These are phyloP conservation scores for Sarocladiaceae sp. DNA, from an alignment of 2,329 filamentous ascomycete genomes.

Conservation along the genomic window DNA sequence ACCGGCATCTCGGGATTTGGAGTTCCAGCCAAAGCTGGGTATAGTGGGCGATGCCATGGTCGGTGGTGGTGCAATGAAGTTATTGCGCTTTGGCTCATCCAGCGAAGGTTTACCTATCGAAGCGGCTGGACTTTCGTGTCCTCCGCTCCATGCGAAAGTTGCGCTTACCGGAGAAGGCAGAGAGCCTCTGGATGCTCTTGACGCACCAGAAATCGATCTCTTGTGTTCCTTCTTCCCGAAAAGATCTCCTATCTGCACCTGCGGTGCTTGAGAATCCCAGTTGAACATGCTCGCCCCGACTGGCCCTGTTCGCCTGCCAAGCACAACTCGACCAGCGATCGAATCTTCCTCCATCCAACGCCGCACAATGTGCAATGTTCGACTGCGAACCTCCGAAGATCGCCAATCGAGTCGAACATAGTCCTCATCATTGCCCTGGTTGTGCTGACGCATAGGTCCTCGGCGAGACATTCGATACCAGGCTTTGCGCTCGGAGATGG, in stretches of 20 bases:
- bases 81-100: conserved; percentile 7
- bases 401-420: conserved; percentile 57
- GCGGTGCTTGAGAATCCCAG: conserved; percentile 52
- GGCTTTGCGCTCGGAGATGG: conserved; percentile 54
- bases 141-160: conserved; percentile 22
- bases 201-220: not conserved
- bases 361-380: conserved; percentile 54
- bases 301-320: conserved; percentile 31
- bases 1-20: not conserved
- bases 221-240: conserved; percentile 20
- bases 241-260: conserved; percentile 41
- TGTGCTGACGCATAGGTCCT: conserved; percentile 54
- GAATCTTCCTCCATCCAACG: conserved; percentile 65
- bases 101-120: conserved; percentile 1
- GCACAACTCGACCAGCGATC: conserved; percentile 43
- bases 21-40: conserved; percentile 28
- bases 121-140: conserved; percentile 12
- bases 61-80: not conserved
- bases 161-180: not conserved
- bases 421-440: conserved; percentile 48
- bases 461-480: conserved; percentile 63
- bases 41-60: conserved; percentile 19
- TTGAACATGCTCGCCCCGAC: conserved; percentile 52
- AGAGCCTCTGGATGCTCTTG: not conserved
- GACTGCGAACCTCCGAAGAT: conserved; percentile 47